Percentiles rank a stretch among this genome's conserved stretches.
Evolutionary conservation across 1,139 yeast genomes (phyloP).

Genomic region (Candida sanyaensis): DNA sequence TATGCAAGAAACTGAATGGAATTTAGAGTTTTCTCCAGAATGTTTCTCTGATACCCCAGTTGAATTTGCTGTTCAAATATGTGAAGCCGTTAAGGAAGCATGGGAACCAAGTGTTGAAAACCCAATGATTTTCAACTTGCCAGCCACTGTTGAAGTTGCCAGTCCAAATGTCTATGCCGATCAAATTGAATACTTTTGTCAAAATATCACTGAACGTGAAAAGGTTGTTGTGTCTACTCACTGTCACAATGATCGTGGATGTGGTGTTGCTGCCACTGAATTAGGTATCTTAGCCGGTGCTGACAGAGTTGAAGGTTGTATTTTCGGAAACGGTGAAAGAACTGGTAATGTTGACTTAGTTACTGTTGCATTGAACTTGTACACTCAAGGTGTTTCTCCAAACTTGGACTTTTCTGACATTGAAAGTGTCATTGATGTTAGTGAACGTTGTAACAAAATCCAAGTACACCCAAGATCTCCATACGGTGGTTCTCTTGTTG

Average conservation of each 20-base stretch:
- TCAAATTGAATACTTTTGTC: constrained; percentile 88
- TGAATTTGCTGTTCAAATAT: constrained; percentile 79
- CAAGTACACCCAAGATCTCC: constrained; percentile 95
- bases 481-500: constrained; percentile 95
- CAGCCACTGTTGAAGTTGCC: constrained; percentile 97
- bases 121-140: constrained; percentile 92
- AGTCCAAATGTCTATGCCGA: constrained; percentile 96
- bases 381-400: constrained; percentile 92
- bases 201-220: constrained; percentile 78
- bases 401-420: constrained; percentile 85
- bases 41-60: constrained; percentile 88
- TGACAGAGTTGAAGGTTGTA: constrained; percentile 96
- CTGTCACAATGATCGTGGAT: constrained; percentile 96
- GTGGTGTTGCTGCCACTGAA: constrained; percentile 98
- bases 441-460: constrained; percentile 92
- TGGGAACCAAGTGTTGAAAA: constrained; percentile 86
- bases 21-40: constrained; percentile 93
- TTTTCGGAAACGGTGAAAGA: constrained; percentile 97
- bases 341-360: constrained; percentile 97
- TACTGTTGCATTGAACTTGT: constrained; percentile 87
- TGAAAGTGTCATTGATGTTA: constrained; percentile 76
- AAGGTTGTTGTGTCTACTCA: constrained; percentile 88
- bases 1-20: constrained; percentile 76
- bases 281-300: constrained; percentile 95
- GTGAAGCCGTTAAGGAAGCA: constrained; percentile 93